Base-by-base conservation (phyloP, 139 green algal genomes). In the Chlamydomonas applanata region DNA sequence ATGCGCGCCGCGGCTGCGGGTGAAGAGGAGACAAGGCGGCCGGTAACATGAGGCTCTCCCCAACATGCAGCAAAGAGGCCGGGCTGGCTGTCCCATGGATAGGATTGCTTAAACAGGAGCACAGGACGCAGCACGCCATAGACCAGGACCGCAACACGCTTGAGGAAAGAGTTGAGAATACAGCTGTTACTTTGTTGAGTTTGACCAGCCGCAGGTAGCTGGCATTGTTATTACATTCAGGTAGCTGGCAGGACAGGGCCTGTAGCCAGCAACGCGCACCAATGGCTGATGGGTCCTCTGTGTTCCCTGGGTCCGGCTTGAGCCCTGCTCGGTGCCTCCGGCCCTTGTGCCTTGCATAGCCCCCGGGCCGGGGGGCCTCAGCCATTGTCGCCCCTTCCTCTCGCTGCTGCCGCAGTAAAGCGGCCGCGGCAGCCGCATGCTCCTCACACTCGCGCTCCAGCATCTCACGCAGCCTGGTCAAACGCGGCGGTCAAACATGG, bases 371-470 rank as follows among this genome's bases (percentile, higher is more conserved):
- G 9, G 22, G 9, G 4, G 54, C 4, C 9, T 62, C 54, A 27
- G 54, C 9, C 54, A 33, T 27, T 4, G 54, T 14, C 7, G 54
- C 54, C 54, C 22, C 54, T 17, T 27, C 54, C n/a, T 62, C 24
- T 14, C 19, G 54, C 22, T 62, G n/a, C 54, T 62, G 4, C 9
- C n/a, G 54, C 54, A 62, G 54, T 29, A 33, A 14, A 33, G 49
- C 45, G 11, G 46, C 65, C 4, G 68, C 46, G 52, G 24, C 30
- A 24, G 53, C 46, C 1, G 62, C 52, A 34, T 85, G 82, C n/a
- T 87, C 87, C 25, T 81, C 74, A 46, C 81, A 88, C 74, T 94
- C 89, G 0, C 54, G 53, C 72, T 92, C 83, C 29, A 93, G 78
- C 71, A 93, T 75, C 19, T 49, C 5, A 29, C 77, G 63, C 64